Evolutionary conservation across 495 filamentous ascomycete genomes (phyloP).

Genomic region (Penicillium taxi): DNA sequence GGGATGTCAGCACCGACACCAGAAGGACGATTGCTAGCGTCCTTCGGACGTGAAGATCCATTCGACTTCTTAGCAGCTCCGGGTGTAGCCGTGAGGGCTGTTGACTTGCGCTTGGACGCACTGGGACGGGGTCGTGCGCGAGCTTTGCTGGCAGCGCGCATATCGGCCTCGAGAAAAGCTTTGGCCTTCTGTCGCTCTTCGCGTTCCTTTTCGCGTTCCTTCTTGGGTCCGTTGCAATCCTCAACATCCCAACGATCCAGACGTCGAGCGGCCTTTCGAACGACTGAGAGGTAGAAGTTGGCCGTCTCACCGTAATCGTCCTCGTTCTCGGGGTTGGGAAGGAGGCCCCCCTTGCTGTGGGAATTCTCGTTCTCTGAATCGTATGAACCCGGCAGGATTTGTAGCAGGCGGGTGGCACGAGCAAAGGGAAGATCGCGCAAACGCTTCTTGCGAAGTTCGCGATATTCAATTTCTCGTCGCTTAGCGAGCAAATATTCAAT

Average conservation of each 20-base stretch:
- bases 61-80: slow-evolving; percentile 18
- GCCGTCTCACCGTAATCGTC: slow-evolving; percentile 78
- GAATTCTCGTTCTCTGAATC: slow-evolving; percentile 62
- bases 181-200: slow-evolving; percentile 35
- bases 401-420: slow-evolving; percentile 60
- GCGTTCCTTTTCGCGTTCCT: slow-evolving; percentile 36
- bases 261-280: slow-evolving; percentile 59
- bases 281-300: slow-evolving; percentile 58
- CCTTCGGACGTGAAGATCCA: slow-evolving; percentile 25
- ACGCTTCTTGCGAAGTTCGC: slow-evolving; percentile 51
- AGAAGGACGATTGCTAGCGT: slow-evolving; percentile 21
- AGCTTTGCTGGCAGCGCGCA: slow-evolving; percentile 16
- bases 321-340: slow-evolving; percentile 55
- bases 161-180: slow-evolving; percentile 18
- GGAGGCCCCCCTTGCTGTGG: slow-evolving; percentile 59
- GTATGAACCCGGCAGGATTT: slow-evolving; percentile 61
- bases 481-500: slow-evolving; percentile 82
- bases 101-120: slow-evolving; percentile 32
- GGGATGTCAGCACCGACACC: slow-evolving; percentile 11
- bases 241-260: slow-evolving; percentile 66
- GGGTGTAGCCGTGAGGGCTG: slow-evolving; percentile 19
- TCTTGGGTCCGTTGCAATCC: slow-evolving; percentile 41
- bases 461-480: slow-evolving; percentile 53
- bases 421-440: slow-evolving; percentile 52
- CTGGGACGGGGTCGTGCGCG: slow-evolving; percentile 16